Evolutionary conservation across 371 early-diverging fungal species (phyloP), one percentile per base, ranked within the genome.

Genomic region (Nematocida parisii): DNA sequence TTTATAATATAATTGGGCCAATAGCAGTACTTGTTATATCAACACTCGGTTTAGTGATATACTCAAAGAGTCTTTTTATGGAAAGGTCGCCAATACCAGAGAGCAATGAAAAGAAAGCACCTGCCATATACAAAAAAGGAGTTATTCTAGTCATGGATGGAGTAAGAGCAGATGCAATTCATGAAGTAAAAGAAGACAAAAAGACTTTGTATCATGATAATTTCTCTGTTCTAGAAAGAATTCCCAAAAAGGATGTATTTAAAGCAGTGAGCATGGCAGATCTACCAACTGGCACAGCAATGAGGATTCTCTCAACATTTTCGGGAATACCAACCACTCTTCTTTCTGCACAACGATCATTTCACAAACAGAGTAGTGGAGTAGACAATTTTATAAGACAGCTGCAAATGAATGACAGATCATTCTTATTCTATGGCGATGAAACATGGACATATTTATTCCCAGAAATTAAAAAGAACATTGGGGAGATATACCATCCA

Each of bases 71-170:
- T 33, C 40, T 75, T 15, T 75, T 75, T 39, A 5, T 75, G 45
- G 66, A 64, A 18, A 64, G 55, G 42, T 18, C 47, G 1, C 75
- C 75, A 33, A 50, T 75, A 4, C 11, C 15, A 18, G 20, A 56
- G 50, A 7, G 18, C 7, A 75, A 75, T 57, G 22, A 7, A 45
- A 45, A 40, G 44, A 20, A 11, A n/a, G 7, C 11, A 20, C 27
- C n/a, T 5, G 45, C 55, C 9, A 27, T 71, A 9, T 85, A 62
- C 58, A 74, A 72, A 39, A 85, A 85, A 47, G 40, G 84, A 4
- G 73, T 87, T 47, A 83, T 84, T 55, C 50, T 87, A 18, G 64
- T 87, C 6, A 22, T 86, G 47, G 87, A 87, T 73, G 87, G 84
- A 18, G 55, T 87, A 39, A 27, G 87, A 56, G 83, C 83, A 52